Percentiles rank a stretch among this genome's conserved stretches.
Conservation (phyloP, 148 eudicot species). For the Dysphania ambrosioides region DNA sequence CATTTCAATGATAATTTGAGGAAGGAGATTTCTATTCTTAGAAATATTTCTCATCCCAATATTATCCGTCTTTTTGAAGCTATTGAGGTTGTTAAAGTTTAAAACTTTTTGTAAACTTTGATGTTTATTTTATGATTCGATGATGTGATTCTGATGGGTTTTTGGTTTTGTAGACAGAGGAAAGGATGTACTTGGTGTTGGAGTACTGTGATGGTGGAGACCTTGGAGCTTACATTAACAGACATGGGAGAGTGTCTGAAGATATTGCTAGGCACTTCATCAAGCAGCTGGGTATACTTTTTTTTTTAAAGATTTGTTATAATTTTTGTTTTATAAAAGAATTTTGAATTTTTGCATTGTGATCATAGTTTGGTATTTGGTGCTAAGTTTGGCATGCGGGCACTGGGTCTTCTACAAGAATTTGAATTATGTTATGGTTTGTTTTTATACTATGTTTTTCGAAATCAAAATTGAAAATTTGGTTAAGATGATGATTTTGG, state of each 20-base stretch:
- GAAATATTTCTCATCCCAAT: slow-evolving; percentile 44
- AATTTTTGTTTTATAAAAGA: background rate
- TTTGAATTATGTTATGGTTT: slow-evolving; percentile 2
- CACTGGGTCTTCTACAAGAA: slow-evolving; percentile 11
- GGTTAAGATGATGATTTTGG: too few species aligned
- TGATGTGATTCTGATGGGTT: background rate
- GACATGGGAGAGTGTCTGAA: slow-evolving; percentile 48
- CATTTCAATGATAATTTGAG: slow-evolving; percentile 42
- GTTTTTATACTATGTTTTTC: too few species aligned
- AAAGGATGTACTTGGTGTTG: slow-evolving; percentile 47
- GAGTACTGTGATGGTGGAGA: slow-evolving; percentile 58
- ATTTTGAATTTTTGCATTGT: background rate
- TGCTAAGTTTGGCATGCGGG: slow-evolving; percentile 13
- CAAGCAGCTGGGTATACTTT: slow-evolving; percentile 43
- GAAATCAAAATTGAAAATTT: too few species aligned
- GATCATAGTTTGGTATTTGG: background rate
- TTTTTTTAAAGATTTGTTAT: background rate
- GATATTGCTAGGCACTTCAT: slow-evolving; percentile 53
- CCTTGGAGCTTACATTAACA: slow-evolving; percentile 46
- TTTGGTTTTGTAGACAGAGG: slow-evolving; percentile 36
- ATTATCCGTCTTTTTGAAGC: slow-evolving; percentile 50
- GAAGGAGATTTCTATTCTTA: slow-evolving; percentile 53
- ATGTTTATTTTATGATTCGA: background rate
- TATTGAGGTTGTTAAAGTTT: slow-evolving; percentile 40
- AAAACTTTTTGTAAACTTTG: background rate